phyloP scores from a whole-genome alignment of 2,329 filamentous ascomycete species.

The Diplodia mutila region DNA sequence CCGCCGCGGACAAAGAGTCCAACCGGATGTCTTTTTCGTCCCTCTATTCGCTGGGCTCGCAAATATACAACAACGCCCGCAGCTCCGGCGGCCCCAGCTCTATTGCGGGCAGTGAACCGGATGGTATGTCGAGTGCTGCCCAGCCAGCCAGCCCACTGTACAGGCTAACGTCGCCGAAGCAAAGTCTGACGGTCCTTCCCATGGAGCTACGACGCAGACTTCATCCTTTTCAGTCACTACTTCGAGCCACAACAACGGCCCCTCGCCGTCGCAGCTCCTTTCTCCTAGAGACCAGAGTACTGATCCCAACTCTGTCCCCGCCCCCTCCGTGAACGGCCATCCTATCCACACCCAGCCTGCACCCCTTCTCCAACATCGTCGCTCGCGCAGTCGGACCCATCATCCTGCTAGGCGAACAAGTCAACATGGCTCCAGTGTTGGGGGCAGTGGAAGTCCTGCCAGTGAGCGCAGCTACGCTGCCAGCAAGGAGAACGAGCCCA shows the following conservation, averaged over 20 bases:
- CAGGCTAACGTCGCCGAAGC: conserved; percentile 31
- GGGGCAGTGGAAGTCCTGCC: conserved; percentile 78
- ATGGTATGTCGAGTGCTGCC: conserved; percentile 38
- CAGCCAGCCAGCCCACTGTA: not conserved
- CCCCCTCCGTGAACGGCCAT: conserved; percentile 8
- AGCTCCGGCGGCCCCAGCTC: conserved; percentile 53
- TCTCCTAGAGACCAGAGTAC: conserved; percentile 38
- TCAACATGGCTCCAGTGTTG: conserved; percentile 24
- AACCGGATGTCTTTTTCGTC: conserved; percentile 76
- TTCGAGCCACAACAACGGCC: conserved; percentile 47
- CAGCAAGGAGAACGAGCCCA: conserved; percentile 54
- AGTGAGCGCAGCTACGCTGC: conserved; percentile 72
- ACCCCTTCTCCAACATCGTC: conserved; percentile 15
- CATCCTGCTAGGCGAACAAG: conserved; percentile 63
- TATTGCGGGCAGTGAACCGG: conserved; percentile 49
- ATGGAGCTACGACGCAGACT: conserved; percentile 49
- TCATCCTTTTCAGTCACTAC: conserved; percentile 50
- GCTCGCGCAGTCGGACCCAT: conserved; percentile 50
- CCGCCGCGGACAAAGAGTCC: conserved; percentile 50
- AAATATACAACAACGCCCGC: conserved; percentile 57
- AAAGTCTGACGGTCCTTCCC: conserved; percentile 34
- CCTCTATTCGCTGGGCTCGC: conserved; percentile 70
- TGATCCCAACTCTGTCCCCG: conserved; percentile 9
- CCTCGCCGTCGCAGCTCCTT: conserved; percentile 45
- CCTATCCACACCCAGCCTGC: conserved; percentile 1